Evolutionary conservation across 768 basidiomycete genomes (phyloP).

Genomic region (Lentinula edodes): DNA sequence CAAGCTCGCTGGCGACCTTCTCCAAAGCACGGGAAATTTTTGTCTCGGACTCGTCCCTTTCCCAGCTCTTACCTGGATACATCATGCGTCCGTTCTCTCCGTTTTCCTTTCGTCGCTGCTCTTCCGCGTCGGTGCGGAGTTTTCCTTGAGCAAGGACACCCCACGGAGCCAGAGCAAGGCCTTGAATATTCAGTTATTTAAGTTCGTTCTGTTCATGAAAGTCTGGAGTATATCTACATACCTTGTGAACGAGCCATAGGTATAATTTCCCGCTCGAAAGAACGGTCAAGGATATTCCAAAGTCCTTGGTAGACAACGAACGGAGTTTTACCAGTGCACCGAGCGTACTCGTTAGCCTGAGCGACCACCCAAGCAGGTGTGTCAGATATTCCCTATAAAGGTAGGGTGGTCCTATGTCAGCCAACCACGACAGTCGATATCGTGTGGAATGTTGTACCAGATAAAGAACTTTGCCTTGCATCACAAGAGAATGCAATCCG

Average conservation of each 20-base stretch:
- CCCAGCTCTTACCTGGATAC: constrained; percentile 19
- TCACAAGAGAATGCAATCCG: constrained; percentile 34
- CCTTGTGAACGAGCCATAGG: constrained; percentile 22
- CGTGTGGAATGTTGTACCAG: constrained; percentile 15
- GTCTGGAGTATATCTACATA: neutral
- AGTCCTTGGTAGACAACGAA: constrained; percentile 41
- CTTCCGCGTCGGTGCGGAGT: constrained; percentile 23
- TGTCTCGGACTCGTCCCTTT: constrained; percentile 26
- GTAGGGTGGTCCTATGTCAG: neutral
- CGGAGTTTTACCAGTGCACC: constrained; percentile 32
- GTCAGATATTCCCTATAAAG: constrained; percentile 20
- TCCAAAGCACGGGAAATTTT: constrained; percentile 29
- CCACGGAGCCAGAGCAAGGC: constrained; percentile 34
- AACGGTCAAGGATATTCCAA: constrained; percentile 27
- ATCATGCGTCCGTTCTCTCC: constrained; percentile 33
- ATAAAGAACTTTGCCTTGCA: constrained; percentile 39
- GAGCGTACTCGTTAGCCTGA: constrained; percentile 36
- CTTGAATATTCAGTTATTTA: neutral
- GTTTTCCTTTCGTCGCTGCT: constrained; percentile 16
- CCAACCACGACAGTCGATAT: too few relatives aligned
- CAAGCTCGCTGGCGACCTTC: constrained; percentile 34
- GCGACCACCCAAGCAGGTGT: constrained; percentile 33
- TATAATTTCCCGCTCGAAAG: constrained; percentile 41
- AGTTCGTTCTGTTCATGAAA: neutral
- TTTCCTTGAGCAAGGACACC: constrained; percentile 23